Percentiles rank a stretch among this genome's conserved stretches.
Conservation (phyloP, 768 basidiomycete genomes). For the Tricholoma sp. region DNA sequence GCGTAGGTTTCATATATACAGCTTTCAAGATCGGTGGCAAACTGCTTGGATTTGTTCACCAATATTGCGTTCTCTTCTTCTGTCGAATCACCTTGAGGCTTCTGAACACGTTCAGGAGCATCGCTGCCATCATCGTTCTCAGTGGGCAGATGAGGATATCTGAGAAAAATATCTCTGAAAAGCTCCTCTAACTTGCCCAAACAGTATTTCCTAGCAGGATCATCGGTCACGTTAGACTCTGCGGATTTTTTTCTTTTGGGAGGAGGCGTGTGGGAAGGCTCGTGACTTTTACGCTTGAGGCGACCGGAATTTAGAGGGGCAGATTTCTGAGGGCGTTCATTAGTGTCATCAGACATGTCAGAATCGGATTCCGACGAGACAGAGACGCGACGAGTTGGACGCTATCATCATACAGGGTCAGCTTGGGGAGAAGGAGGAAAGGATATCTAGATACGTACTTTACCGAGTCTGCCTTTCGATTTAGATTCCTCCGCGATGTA, state of each 20-base stretch:
- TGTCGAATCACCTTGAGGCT: conserved; percentile 49
- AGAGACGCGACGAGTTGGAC: conserved; percentile 34
- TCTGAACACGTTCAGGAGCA: conserved; percentile 23
- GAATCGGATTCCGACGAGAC: conserved; percentile 42
- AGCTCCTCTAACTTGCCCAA: conserved; percentile 70
- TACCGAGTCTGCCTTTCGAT: conserved; percentile 30
- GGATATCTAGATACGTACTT: conserved; percentile 38
- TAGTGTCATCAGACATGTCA: conserved; percentile 24
- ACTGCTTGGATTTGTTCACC: conserved; percentile 53
- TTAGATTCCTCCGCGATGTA: conserved; percentile 49
- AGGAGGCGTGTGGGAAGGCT: conserved; percentile 31
- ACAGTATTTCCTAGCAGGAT: conserved; percentile 77
- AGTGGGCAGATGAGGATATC: conserved; percentile 54
- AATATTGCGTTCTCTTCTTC: conserved; percentile 56
- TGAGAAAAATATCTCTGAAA: conserved; percentile 63
- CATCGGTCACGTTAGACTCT: conserved; percentile 43
- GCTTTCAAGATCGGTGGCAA: conserved; percentile 69
- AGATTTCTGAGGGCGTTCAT: conserved; percentile 24
- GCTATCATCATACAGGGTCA: conserved; percentile 25
- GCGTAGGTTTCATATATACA: conserved; percentile 71
- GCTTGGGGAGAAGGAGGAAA: conserved; percentile 5
- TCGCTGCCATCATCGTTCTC: conserved; percentile 23
- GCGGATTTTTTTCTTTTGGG: conserved; percentile 45
- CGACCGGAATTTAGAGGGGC: conserved; percentile 23
- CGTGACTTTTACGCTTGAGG: conserved; percentile 53